A percentile compares a stretch with the other conserved stretches of the same genome.
Evolutionary conservation across 78 protist species (phyloP).

Genomic region (Isochrysis galbana): DNA sequence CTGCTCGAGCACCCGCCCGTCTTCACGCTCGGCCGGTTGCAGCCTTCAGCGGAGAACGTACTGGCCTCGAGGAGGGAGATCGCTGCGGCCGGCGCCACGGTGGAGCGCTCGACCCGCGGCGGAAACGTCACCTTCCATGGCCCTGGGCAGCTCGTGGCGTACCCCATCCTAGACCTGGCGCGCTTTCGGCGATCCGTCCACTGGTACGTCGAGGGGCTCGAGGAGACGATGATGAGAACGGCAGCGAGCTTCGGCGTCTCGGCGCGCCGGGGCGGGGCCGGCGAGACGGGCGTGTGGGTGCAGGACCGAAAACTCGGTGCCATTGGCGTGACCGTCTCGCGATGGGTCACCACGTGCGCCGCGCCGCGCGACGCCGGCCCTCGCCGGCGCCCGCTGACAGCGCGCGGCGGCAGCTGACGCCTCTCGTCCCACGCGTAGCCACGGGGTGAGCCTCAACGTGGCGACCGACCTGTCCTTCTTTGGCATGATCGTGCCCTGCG

Average conservation of each 20-base stretch:
- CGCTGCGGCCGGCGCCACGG: not conserved
- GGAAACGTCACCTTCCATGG: constrained; percentile 62
- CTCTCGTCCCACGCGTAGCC: no score
- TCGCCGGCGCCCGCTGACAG: no score
- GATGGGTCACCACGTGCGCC: not conserved
- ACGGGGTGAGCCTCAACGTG: constrained; percentile 58
- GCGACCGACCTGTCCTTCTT: constrained; percentile 21
- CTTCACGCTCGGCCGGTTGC: constrained; percentile 18
- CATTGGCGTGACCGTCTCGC: not conserved
- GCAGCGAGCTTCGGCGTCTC: not conserved
- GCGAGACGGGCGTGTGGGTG: constrained; percentile 58
- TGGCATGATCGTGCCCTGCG: constrained; percentile 53
- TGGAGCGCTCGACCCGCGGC: constrained; percentile 25
- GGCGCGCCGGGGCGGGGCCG: not conserved
- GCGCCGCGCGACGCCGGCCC: no score
- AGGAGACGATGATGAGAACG: constrained; percentile 6
- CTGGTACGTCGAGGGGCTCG: constrained; percentile 37
- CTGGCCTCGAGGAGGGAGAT: not conserved
- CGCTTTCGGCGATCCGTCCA: not conserved
- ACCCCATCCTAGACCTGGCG: constrained; percentile 40
- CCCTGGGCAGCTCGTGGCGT: constrained; percentile 64
- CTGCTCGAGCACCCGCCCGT: constrained; percentile 25
- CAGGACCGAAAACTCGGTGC: constrained; percentile 40
- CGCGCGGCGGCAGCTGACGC: no score
- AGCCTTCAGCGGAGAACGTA: not conserved